Evolutionary conservation across 805 yeast genomes (phyloP), one percentile per base, ranked within the genome.

Genomic region (Suhomyces prunicola): DNA sequence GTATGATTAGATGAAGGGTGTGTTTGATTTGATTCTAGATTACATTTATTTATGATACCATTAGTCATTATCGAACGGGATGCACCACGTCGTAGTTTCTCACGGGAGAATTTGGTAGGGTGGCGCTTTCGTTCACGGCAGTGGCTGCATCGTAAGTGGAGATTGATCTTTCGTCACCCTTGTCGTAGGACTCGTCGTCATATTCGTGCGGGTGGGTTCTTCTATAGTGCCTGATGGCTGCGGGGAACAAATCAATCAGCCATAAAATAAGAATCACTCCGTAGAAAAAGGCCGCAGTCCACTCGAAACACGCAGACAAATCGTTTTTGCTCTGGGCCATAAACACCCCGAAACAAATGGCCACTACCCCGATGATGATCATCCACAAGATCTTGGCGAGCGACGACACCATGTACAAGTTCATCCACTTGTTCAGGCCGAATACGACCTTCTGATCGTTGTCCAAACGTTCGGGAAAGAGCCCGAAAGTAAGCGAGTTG

Each of bases 241-340:
- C 85, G 0, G 90, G 86, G 60, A 80, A 78, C 58, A 91, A 77
- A 65, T 93, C 97, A 54, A 81, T 77, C 1, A 87, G 72, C 67
- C 92, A 76, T 52, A 85, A 71, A 4, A 86, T 63, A 57, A 86
- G 80, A 55, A 88, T 74, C 33, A 86, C 61, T 3, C 96, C 94
- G 65, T 88, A 92, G 84, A 89, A 85, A 69, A 85, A 92, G n/a
- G 93, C 85, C 44, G 92, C 69, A 3, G 85, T 65, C 98, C 98
- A 93, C 70, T 93, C 98, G 64, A 87, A 83, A 19, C 77, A 73
- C 0, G 91, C 91, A 41, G 85, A 77, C 31, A 78, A 72, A 57
- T 79, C 73, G 39, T 70, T 62, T 6, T 70, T 61, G 26, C 76
- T 74, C 1, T 52, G 50, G 10, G 67, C 65, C 65, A 65, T 62